phyloP scores from a whole-genome alignment of 176 grass and related monocot species.

The Neostapfia colusana region DNA sequence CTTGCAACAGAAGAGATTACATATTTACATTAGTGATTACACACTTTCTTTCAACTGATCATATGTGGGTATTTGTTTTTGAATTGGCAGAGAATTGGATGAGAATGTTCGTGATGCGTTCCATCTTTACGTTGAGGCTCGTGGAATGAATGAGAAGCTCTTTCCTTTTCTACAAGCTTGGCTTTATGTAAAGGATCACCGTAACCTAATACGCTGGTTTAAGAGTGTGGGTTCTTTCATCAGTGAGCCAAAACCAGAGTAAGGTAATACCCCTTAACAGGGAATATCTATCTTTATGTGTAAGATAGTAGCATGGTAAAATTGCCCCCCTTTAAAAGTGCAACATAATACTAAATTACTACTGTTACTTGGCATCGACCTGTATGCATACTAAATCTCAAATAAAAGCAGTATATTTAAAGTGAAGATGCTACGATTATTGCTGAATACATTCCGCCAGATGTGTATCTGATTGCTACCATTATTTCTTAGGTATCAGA shows the following conservation, averaged over 20 bases:
- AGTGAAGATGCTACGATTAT: neutral
- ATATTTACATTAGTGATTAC: neutral
- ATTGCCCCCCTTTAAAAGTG: neutral
- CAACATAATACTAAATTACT: neutral
- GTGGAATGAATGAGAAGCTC: constrained; percentile 86
- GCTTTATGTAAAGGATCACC: constrained; percentile 98
- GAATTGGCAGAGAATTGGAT: constrained; percentile 74
- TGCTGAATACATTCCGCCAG: neutral
- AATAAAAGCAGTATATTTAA: neutral
- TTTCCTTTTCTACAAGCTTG: constrained; percentile 96
- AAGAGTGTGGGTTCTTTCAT: constrained; percentile 69
- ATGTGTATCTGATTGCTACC: neutral
- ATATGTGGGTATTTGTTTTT: constrained; percentile 30
- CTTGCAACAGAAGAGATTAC: no score
- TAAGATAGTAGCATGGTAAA: neutral
- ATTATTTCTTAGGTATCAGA: constrained; percentile 31
- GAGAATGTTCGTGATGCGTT: constrained; percentile 88
- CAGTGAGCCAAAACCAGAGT: constrained; percentile 55
- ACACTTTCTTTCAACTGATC: neutral
- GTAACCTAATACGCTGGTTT: constrained; percentile 88
- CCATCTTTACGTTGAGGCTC: constrained; percentile 79
- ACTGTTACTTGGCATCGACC: neutral
- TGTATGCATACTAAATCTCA: neutral
- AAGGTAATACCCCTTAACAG: constrained; percentile 28
- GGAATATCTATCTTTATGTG: neutral